A percentile compares a stretch with the other conserved stretches of the same genome.
Conservation (phyloP, 2,329 filamentous ascomycete genomes). For the Endoconidiophora polonica region DNA sequence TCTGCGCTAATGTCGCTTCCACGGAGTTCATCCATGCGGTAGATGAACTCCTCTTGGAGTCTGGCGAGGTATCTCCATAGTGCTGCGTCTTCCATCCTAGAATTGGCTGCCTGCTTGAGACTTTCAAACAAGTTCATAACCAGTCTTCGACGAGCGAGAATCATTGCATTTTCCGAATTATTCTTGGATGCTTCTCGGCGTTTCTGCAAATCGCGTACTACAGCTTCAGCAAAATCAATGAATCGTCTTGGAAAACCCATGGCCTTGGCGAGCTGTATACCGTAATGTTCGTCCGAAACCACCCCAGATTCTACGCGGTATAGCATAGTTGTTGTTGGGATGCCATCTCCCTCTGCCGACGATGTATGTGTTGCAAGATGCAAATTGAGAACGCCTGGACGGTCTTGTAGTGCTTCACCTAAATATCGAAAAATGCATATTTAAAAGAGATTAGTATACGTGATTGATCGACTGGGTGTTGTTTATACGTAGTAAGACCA, state of each 20-base stretch:
- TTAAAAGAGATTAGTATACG: too few species aligned
- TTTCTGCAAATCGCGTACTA: constrained; percentile 45
- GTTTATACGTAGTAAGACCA: too few species aligned
- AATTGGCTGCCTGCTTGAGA: constrained; percentile 48
- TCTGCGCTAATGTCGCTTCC: too few species aligned
- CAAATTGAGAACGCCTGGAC: constrained; percentile 64
- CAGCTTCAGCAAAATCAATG: constrained; percentile 47
- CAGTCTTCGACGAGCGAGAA: constrained; percentile 52
- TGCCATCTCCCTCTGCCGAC: constrained; percentile 26
- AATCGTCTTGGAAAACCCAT: constrained; percentile 55
- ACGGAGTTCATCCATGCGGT: constrained; percentile 8
- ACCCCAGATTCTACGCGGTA: constrained; percentile 66
- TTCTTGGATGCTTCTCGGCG: constrained; percentile 41
- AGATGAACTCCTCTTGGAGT: constrained; percentile 59
- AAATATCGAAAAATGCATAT: neutral
- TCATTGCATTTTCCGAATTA: constrained; percentile 38
- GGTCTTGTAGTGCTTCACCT: constrained; percentile 56
- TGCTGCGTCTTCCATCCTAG: constrained; percentile 45
- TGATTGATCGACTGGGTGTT: too few species aligned
- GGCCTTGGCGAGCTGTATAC: constrained; percentile 61
- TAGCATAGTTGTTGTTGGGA: constrained; percentile 61
- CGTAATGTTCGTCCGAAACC: constrained; percentile 59
- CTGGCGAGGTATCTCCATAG: constrained; percentile 47
- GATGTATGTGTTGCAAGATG: constrained; percentile 59
- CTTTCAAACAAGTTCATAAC: constrained; percentile 58